phyloP scores from a whole-genome alignment of 305 asterid genomes.

The Nicotiana rustica region DNA sequence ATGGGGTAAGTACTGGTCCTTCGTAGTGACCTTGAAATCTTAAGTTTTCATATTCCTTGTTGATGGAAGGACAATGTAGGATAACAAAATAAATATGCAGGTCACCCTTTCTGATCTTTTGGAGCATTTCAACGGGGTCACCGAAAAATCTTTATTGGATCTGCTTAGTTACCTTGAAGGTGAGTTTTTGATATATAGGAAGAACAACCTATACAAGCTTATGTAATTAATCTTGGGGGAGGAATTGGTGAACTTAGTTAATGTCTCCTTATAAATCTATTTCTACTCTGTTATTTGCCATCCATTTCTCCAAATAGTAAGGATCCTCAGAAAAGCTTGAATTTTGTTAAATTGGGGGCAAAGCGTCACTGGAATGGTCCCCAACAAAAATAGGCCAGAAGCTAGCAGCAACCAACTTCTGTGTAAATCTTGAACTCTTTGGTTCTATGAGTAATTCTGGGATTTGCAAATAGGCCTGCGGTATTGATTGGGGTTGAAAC shows the following conservation, averaged over 20 bases:
- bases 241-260: not conserved
- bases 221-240: slow-evolving; percentile 48
- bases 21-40: slow-evolving; percentile 12
- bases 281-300: not conserved
- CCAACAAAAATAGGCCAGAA: slow-evolving; percentile 2
- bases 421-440: not conserved
- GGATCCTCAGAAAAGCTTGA: not conserved
- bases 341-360: not conserved
- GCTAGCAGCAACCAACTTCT: not conserved
- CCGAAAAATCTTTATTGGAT: slow-evolving; percentile 54
- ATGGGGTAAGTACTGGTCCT: slow-evolving; percentile 68
- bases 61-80: not conserved
- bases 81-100: slow-evolving; percentile 50
- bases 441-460: not conserved
- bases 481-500: too few species aligned
- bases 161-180: slow-evolving; percentile 68
- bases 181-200: slow-evolving; percentile 74
- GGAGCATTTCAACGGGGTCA: slow-evolving; percentile 77
- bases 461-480: too few species aligned
- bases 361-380: not conserved
- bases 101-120: slow-evolving; percentile 58
- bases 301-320: not conserved
- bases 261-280: not conserved
- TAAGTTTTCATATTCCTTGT: slow-evolving; percentile 9
- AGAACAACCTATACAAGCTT: slow-evolving; percentile 62